Evolutionary conservation across 202 grass and related monocot species (phyloP).

Genomic region (Carex arenaria): DNA sequence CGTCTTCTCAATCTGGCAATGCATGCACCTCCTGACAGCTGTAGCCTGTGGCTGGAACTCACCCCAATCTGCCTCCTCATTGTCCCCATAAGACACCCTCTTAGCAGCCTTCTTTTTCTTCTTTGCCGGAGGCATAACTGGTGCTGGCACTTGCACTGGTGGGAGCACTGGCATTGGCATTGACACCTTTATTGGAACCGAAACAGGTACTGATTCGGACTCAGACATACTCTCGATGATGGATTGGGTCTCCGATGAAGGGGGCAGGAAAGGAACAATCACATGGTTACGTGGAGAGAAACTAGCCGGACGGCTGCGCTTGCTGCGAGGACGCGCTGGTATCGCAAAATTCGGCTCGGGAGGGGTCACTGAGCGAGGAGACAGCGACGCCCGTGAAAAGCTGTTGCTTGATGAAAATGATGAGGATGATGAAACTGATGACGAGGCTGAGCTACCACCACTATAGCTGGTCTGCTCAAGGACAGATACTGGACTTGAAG

Average conservation of each 20-base stretch:
- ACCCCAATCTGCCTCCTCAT: constrained; percentile 36
- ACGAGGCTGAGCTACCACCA: constrained; percentile 30
- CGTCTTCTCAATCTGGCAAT: constrained; percentile 97
- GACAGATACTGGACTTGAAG: constrained; percentile 81
- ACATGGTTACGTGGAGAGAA: constrained; percentile 36
- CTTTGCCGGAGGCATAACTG: constrained; percentile 21
- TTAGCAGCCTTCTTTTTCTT: constrained; percentile 69
- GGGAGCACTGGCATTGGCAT: neutral
- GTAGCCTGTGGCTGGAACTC: constrained; percentile 13
- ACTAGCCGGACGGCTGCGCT: constrained; percentile 53
- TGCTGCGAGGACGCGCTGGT: constrained; percentile 70
- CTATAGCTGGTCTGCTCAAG: constrained; percentile 55
- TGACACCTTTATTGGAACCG: neutral
- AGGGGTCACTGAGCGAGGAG: constrained; percentile 40
- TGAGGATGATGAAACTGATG: constrained; percentile 57
- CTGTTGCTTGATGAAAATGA: constrained; percentile 67
- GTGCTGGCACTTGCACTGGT: constrained; percentile 13
- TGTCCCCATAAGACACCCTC: constrained; percentile 34
- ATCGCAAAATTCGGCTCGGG: constrained; percentile 44
- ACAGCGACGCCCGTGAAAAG: constrained; percentile 36
- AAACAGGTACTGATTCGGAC: constrained; percentile 21
- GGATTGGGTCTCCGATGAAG: constrained; percentile 36
- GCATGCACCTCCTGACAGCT: constrained; percentile 77
- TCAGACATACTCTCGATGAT: constrained; percentile 61
- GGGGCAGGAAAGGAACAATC: constrained; percentile 14